phyloP scores from a whole-genome alignment of 2,329 filamentous ascomycete genomes.

The Pestalotiopsis sp. region DNA sequence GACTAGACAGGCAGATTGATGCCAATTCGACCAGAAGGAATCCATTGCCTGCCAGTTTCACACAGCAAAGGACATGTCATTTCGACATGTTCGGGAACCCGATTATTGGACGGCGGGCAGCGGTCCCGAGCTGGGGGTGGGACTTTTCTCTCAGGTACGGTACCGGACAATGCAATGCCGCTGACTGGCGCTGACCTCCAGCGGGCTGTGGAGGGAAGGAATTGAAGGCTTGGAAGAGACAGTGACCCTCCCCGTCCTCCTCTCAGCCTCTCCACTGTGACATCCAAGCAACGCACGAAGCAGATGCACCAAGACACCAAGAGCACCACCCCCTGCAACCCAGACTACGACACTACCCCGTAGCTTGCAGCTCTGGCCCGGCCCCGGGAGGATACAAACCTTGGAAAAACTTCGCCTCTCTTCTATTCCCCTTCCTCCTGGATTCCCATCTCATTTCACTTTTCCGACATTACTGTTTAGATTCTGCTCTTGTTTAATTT shows the following conservation, averaged over 20 bases:
- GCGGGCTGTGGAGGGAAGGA: neutral
- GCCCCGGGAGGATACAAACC: neutral
- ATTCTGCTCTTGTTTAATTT: neutral
- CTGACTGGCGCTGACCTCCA: neutral
- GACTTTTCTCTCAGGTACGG: neutral
- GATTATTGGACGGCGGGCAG: neutral
- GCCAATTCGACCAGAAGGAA: neutral
- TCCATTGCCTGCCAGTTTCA: neutral
- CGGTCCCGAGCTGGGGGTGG: neutral
- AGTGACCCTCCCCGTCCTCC: neutral
- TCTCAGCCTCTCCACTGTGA: neutral
- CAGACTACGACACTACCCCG: neutral
- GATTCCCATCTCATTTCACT: neutral
- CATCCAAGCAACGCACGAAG: neutral
- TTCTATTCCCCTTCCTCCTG: neutral
- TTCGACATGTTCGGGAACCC: neutral
- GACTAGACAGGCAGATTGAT: neutral
- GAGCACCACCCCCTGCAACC: neutral
- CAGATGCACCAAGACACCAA: neutral
- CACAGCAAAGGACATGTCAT: neutral
- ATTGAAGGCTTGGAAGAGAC: neutral
- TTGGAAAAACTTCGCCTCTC: neutral
- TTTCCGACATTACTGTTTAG: neutral
- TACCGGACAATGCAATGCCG: neutral
- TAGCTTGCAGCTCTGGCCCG: neutral